Base-by-base conservation (phyloP, 371 early-diverging fungal genomes). In the Mortierella sp. region DNA sequence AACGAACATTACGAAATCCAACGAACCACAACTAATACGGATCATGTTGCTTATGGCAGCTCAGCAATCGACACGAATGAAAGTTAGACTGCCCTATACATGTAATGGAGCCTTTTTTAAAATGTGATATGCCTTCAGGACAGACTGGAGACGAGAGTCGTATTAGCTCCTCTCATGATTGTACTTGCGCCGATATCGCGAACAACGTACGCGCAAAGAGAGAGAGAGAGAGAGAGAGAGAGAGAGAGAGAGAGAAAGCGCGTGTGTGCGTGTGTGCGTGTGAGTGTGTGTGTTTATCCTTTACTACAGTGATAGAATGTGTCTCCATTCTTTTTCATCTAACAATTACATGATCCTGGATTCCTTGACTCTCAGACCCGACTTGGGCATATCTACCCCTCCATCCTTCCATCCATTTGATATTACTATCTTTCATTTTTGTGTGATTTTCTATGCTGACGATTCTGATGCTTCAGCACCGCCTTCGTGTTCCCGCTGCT, bases 401-500 rank as follows among this genome's bases (percentile, higher is more conserved):
- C 36, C 50, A 4, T 52, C 32, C 58, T 13, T 61, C 41, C 61
- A 28, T 28, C 28, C 28, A 28, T 28, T 47, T 63, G 7, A 33
- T 41, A 22, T 9, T 2, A 21, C 41, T 24, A 38, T 8, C 32
- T 21, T 32, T 38, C 41, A 11, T 4, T 53, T 21, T 41, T 8
- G 10, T 15, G 47, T 21, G 9, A 22, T 28, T 6, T n/a, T 45
- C 62, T 62, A 74, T 43, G 50, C 77, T 40, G 69, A 63, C 50
- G 77, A 67, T 61, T 74, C 74, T 36, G 70, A 55, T 47, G 41
- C 73, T 0, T 69, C 79, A 5, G 40, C 67, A 45, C 74, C 73
- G 9, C 63, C 67, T 13, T 73, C 74, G 33, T 78, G 77, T 48
- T 71, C 77, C 36, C 63, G 72, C 10, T 71, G 77, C 28, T 58